Evolutionary conservation across 495 filamentous ascomycete species (phyloP), one percentile per base, ranked within the genome.

Genomic region (Podospora tetraspora): DNA sequence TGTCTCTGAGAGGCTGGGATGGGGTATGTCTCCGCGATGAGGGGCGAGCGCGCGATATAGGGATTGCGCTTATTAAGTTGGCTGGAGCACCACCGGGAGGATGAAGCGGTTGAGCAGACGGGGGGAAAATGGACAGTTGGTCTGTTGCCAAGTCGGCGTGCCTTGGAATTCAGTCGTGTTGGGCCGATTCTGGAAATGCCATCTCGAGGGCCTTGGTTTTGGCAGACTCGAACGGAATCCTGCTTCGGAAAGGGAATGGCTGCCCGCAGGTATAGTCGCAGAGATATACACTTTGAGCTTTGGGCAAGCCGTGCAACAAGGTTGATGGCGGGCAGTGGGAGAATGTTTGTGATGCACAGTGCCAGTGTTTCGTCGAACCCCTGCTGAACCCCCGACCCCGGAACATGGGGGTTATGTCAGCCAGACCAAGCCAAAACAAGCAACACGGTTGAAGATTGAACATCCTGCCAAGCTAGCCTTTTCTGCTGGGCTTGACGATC

Each of bases 191-290:
- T 19, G 43, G 19, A 52, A 34, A 52, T 52, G 1, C 6, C 43
- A 52, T 52, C 19, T 52, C 43, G 19, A 52, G 19, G 43, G 16
- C 43, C 43, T 52, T 52, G 43, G 43, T 52, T 52, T n/a, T 52
- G 43, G 43, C 43, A 52, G 43, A 52, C 29, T 22, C 27, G 60
- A 7, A n/a, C 61, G 30, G 29, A 63, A 57, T 64, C 23, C 34
- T 64, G 29, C 34, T 64, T 64, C 62, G 62, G 29, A 64, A n/a
- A 19, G 59, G 59, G 25, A 16, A 63, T 63, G 27, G 61, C 43
- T 52, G 43, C 43, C 43, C 16, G 43, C 43, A 52, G 43, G 16
- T 52, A 52, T 52, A 52, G 43, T 52, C 43, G 43, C 43, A 64
- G 62, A 22, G n/a, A 64, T 64, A 43, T 29, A 27, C 21, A 62